Base-by-base conservation (phyloP, 2,329 filamentous ascomycete species). In the Bipolaris zeicola region DNA sequence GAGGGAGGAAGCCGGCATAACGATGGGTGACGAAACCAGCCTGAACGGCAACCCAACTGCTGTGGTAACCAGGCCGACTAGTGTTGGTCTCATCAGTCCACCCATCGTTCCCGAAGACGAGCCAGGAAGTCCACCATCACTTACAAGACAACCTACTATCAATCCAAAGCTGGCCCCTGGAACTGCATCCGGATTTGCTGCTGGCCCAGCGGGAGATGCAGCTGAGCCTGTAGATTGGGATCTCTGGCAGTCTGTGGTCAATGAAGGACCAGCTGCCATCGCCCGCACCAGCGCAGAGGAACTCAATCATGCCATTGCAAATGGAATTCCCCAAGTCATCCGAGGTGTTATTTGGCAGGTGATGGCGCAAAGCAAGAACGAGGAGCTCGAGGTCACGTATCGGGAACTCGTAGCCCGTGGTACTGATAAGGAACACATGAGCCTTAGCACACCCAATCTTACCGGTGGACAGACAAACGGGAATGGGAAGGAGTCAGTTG, bases 261-360 rank as follows among this genome's bases (percentile, higher is more conserved):
- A 97, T 65, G 91, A 97, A 78, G 95, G 95, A 0, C 92, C 93
- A 14, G 87, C 91, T 26, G 94, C 92, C 8, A 90, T 98, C 47
- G 90, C 91, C 10, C 87, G 91, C 57, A 92, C 92, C 3, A 96
- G 92, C 70, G 84, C 94, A 0, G 91, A 96, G 68, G 93, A 97
- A 73, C 80, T 99, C 55, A 96, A 94, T 71, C 87, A 85, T 63
- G 93, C 95, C 20, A 97, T 99, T 66, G 91, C 94, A 47, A 90
- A 89, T 37, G 95, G 95, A 31, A 99, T 99, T 55, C 95, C 95
- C 1, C 92, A 89, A 64, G 94, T 93, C 3, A 96, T 99, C 60
- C 88, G 95, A 56, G 96, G 95, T n/a, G 95, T 99, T 2, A 93
- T 99, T 48, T 99, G 95, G 95, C 95, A 99, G 77, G 94, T 98